Evolutionary conservation across 352 stramenopile genomes (phyloP).

Genomic region (Globisporangium paroecandrum): DNA sequence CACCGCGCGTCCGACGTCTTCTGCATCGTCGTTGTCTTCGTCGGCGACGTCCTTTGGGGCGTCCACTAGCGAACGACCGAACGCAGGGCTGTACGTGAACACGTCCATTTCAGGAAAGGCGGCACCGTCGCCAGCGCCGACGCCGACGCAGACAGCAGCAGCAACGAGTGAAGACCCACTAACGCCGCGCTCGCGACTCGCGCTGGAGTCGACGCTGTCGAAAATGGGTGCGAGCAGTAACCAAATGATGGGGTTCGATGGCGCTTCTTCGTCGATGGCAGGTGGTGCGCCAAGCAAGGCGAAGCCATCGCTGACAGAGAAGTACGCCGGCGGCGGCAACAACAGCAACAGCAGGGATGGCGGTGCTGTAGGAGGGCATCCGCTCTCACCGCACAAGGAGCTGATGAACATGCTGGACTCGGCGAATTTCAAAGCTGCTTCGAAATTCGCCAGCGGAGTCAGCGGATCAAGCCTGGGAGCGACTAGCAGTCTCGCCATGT

Average conservation of each 20-base stretch:
- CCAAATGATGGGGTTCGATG: conserved; percentile 19
- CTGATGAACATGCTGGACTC: conserved; percentile 64
- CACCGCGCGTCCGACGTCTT: neutral
- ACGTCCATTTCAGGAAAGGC: conserved; percentile 9
- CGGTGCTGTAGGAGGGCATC: conserved; percentile 6
- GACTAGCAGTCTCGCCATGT: conserved; percentile 15
- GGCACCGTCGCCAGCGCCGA: conserved; percentile 17
- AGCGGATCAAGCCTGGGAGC: conserved; percentile 10
- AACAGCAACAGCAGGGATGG: conserved; percentile 13
- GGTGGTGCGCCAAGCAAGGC: neutral
- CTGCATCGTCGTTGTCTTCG: conserved; percentile 3
- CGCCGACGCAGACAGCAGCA: conserved; percentile 12
- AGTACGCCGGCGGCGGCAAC: conserved; percentile 27
- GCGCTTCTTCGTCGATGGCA: conserved; percentile 3
- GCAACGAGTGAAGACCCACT: conserved; percentile 39
- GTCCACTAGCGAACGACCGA: neutral
- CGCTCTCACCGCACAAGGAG: conserved; percentile 60
- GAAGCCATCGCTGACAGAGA: conserved; percentile 9
- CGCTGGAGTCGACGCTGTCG: conserved; percentile 45
- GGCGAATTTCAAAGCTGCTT: conserved; percentile 26
- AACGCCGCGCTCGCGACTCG: conserved; percentile 43
- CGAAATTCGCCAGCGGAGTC: conserved; percentile 3
- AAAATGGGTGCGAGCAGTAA: conserved; percentile 19
- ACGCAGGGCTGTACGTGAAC: conserved; percentile 10
- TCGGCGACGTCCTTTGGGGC: conserved; percentile 3